A percentile compares a stretch with the other conserved stretches of the same genome.
These are phyloP conservation scores for Teunomyces gatunensis DNA, from an alignment of 805 yeast genomes.

Conservation along the genomic window DNA sequence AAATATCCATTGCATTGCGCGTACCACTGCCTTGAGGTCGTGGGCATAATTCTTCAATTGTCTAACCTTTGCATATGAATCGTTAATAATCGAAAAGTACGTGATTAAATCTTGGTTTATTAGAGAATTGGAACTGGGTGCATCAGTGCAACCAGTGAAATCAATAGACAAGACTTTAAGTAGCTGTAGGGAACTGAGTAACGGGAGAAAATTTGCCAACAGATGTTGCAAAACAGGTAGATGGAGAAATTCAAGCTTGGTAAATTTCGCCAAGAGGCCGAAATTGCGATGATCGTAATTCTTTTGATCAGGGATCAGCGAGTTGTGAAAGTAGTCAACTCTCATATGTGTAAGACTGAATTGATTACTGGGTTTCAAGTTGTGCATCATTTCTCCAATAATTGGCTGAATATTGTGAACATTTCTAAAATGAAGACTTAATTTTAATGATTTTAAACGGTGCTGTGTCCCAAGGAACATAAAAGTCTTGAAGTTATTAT, in stretches of 20 bases:
- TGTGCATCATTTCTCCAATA: neutral
- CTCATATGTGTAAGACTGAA: neutral
- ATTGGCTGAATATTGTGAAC: neutral
- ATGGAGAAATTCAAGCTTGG: slow-evolving; percentile 3
- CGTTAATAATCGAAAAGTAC: neutral
- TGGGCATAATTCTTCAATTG: slow-evolving; percentile 4
- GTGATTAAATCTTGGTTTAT: slow-evolving; percentile 1
- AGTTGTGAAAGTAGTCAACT: neutral
- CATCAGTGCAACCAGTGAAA: neutral
- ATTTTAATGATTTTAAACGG: neutral
- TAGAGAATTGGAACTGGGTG: neutral
- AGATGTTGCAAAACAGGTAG: slow-evolving; percentile 5
- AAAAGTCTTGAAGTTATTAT: neutral
- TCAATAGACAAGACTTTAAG: slow-evolving; percentile 2
- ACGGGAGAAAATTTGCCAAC: slow-evolving; percentile 3
- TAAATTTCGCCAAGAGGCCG: neutral
- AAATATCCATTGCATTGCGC: neutral
- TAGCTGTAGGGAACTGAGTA: neutral
- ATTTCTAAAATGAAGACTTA: neutral
- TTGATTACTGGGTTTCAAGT: neutral
- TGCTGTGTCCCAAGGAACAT: neutral
- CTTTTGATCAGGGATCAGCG: neutral
- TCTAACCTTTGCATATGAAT: neutral
- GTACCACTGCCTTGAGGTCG: neutral
- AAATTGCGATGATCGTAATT: neutral